Base-by-base conservation (phyloP, 2,329 filamentous ascomycete genomes). In the Sordariomycetes sp. region DNA sequence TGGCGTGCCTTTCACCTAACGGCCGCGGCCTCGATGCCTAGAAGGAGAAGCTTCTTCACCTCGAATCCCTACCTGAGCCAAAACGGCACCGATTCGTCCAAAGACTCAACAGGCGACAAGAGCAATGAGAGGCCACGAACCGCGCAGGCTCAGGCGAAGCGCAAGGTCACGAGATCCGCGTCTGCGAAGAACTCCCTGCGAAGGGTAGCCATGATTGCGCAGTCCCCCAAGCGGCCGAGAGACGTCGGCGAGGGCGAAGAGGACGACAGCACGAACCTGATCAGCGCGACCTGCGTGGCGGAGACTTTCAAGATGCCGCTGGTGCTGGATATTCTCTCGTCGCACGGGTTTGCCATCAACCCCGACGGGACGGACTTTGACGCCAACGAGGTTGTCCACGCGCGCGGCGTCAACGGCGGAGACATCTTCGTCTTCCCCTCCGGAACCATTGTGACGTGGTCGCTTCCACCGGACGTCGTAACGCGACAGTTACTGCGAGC, bases 401-500 rank as follows among this genome's bases (percentile, higher is more conserved):
- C 75, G 6, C 63, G 73, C 33, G 67, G 68, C 8, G 64, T 70
- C 39, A 72, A 75, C 51, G 68, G 76, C 38, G 88, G 87, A 21
- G 92, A 98, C 59, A 77, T 96, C 33, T 96, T 96, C 52, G 80
- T 98, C 37, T 98, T 98, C 45, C 87, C 90, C 8, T 94, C 88
- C 0, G 92, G 92, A 9, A 94, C 88, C 10, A 73, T 96, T 7
- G 92, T 96, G 6, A 82, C 86, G 17, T 98, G 92, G 92, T 84
- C 85, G 5, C 68, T 95, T 2, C 80, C 86, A 1, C 74, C 86
- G 40, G 76, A 82, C 37, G 75, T 86, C 14, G 80, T 87, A 12
- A 83, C 83, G 8, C 74, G 72, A 37, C 78, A 82, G 21, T 68
- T 96, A 10, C 70, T 85, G 15, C 72, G 78, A 0, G 87, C 90